Evolutionary conservation across 2,329 filamentous ascomycete genomes (phyloP).

Genomic region (Talaromyces sp.): DNA sequence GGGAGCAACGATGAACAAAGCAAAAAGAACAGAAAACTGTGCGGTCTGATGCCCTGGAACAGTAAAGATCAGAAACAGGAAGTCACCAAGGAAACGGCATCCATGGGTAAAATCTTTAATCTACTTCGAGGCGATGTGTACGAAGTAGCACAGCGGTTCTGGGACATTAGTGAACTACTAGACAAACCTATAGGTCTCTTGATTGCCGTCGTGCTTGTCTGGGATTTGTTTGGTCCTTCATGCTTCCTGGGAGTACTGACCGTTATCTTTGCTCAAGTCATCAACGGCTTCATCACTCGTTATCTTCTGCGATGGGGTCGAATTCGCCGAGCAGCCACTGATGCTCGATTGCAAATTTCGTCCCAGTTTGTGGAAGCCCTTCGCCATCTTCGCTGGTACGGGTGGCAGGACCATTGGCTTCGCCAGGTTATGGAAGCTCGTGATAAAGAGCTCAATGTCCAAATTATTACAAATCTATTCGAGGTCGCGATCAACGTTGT

Average conservation of each 20-base stretch:
- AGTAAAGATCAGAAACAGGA: constrained; percentile 25
- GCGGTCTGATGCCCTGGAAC: constrained; percentile 10
- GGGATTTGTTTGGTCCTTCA: constrained; percentile 73
- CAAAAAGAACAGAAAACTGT: constrained; percentile 11
- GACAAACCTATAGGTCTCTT: constrained; percentile 72
- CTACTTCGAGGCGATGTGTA: constrained; percentile 60
- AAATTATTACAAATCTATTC: constrained; percentile 61
- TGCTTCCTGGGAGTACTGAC: constrained; percentile 69
- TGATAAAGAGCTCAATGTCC: constrained; percentile 61
- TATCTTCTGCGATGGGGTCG: constrained; percentile 64
- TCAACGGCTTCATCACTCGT: constrained; percentile 65
- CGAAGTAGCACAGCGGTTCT: constrained; percentile 56
- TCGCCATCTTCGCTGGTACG: constrained; percentile 73
- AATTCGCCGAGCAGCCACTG: constrained; percentile 66
- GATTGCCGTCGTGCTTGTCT: constrained; percentile 67
- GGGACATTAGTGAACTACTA: constrained; percentile 75
- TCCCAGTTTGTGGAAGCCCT: constrained; percentile 84
- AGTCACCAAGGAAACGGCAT: constrained; percentile 55
- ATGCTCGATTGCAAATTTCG: constrained; percentile 71
- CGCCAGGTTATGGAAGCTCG: constrained; percentile 63
- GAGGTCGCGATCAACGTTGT: constrained; percentile 59
- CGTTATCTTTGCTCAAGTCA: constrained; percentile 61
- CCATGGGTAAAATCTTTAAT: constrained; percentile 87
- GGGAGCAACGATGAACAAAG: constrained; percentile 20
- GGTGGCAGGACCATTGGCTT: constrained; percentile 74